These are phyloP conservation scores for Micromonas commoda DNA, from an alignment of 139 green algal species.

Conservation along the genomic window DNA sequence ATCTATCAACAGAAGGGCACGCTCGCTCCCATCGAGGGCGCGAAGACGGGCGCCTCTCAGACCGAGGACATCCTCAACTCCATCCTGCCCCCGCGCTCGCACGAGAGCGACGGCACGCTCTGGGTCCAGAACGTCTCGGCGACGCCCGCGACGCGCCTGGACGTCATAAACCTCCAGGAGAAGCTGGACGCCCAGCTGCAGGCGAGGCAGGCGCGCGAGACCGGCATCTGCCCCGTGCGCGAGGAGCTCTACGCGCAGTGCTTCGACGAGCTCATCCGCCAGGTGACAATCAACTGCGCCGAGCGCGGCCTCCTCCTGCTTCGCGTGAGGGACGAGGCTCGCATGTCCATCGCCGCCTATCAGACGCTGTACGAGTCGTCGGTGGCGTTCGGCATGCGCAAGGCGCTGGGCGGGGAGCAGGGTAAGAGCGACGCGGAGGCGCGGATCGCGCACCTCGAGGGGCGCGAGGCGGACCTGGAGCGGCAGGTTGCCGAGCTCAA, in stretches of 20 bases:
- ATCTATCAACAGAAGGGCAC: slow-evolving; percentile 47
- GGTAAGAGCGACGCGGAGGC: slow-evolving; percentile 73
- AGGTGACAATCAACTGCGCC: slow-evolving; percentile 80
- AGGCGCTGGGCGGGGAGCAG: slow-evolving; percentile 74
- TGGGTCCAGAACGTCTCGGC: slow-evolving; percentile 81
- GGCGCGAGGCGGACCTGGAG: slow-evolving; percentile 52
- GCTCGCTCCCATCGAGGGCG: slow-evolving; percentile 57
- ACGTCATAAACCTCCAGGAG: slow-evolving; percentile 82
- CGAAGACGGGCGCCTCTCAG: slow-evolving; percentile 60
- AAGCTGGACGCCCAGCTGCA: slow-evolving; percentile 78
- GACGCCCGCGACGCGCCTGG: slow-evolving; percentile 69
- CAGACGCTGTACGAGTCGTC: slow-evolving; percentile 80
- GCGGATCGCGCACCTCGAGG: slow-evolving; percentile 40
- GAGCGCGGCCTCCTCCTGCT: slow-evolving; percentile 74
- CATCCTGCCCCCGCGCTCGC: slow-evolving; percentile 75
- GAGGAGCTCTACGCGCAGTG: slow-evolving; percentile 82
- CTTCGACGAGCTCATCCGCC: slow-evolving; percentile 39
- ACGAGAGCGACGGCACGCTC: slow-evolving; percentile 74
- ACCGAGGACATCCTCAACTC: slow-evolving; percentile 83
- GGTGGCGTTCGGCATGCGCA: slow-evolving; percentile 80
- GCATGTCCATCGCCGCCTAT: slow-evolving; percentile 53
- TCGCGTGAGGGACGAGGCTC: slow-evolving; percentile 73
- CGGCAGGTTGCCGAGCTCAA: slow-evolving; percentile 70
- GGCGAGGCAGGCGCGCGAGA: slow-evolving; percentile 66
- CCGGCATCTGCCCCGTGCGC: slow-evolving; percentile 78